Evolutionary conservation across 805 yeast genomes (phyloP).

Genomic region (Ogataea henricii): DNA sequence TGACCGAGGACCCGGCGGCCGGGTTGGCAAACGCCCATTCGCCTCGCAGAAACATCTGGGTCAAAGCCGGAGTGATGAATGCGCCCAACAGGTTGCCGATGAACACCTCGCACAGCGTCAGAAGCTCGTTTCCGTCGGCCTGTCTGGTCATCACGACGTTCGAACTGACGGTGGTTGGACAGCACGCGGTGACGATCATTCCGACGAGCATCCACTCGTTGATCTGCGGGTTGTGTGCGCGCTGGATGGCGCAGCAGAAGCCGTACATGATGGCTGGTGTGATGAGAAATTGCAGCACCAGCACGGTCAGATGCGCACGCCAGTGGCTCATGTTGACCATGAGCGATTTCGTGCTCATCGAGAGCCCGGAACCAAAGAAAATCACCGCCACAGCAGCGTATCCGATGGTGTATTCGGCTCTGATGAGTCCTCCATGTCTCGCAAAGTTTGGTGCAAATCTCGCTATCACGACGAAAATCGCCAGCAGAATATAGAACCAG

Average conservation of each 20-base stretch:
- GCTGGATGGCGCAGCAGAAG: conserved; percentile 63
- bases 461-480: conserved; percentile 73
- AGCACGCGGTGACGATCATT: conserved; percentile 75
- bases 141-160: conserved; percentile 89
- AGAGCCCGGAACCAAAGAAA: conserved; percentile 77
- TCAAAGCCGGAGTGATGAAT: conserved; percentile 81
- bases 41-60: conserved; percentile 65
- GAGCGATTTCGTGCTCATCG: conserved; percentile 68
- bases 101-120: conserved; percentile 82
- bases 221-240: conserved; percentile 58
- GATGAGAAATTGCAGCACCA: conserved; percentile 67
- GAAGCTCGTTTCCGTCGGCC: conserved; percentile 76
- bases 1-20: conserved; percentile 54
- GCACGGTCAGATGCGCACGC: conserved; percentile 79
- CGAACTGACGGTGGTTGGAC: conserved; percentile 91
- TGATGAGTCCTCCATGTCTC: conserved; percentile 73
- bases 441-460: conserved; percentile 82
- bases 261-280: conserved; percentile 58
- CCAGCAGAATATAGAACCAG: conserved; percentile 79
- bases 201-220: conserved; percentile 82
- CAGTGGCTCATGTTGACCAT: conserved; percentile 67
- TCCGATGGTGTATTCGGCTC: conserved; percentile 74
- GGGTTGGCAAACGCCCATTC: conserved; percentile 83
- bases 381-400: conserved; percentile 88
- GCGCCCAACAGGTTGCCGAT: conserved; percentile 86